phyloP scores from a whole-genome alignment of 441 rosid species.

The Adansonia grandidieri region DNA sequence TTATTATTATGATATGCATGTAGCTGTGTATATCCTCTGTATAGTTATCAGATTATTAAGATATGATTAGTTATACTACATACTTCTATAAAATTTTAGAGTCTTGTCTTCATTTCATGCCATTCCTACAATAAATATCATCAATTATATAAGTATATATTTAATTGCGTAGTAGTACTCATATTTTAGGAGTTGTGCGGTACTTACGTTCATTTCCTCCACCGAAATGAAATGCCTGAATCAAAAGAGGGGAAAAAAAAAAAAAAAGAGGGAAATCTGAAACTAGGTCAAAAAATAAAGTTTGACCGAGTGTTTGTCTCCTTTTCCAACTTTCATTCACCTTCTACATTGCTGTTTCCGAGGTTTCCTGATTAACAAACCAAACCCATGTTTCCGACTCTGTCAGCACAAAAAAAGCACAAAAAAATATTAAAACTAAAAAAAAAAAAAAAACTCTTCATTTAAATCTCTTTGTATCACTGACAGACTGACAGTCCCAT shows the following conservation, averaged over 20 bases:
- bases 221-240: not conserved
- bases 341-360: slow-evolving; percentile 15
- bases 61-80: no score
- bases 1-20: not conserved
- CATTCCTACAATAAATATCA: not conserved
- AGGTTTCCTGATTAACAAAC: slow-evolving; percentile 14
- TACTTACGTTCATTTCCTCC: not conserved
- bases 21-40: not conserved
- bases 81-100: not conserved
- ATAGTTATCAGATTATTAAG: not conserved
- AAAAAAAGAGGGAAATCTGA: not conserved
- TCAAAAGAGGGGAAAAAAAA: no score
- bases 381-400: not conserved
- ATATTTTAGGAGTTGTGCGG: not conserved
- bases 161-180: no score
- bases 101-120: slow-evolving; percentile 9
- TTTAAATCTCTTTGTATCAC: not conserved
- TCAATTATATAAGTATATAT: no score
- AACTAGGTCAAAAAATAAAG: not conserved
- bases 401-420: not conserved
- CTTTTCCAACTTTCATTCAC: not conserved
- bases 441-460: not conserved
- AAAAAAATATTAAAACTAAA: no score
- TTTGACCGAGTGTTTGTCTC: slow-evolving; percentile 41
- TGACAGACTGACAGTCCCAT: not conserved